Conservation (phyloP, 2,329 filamentous ascomycete genomes). For the Zymoseptoria crescenta region DNA sequence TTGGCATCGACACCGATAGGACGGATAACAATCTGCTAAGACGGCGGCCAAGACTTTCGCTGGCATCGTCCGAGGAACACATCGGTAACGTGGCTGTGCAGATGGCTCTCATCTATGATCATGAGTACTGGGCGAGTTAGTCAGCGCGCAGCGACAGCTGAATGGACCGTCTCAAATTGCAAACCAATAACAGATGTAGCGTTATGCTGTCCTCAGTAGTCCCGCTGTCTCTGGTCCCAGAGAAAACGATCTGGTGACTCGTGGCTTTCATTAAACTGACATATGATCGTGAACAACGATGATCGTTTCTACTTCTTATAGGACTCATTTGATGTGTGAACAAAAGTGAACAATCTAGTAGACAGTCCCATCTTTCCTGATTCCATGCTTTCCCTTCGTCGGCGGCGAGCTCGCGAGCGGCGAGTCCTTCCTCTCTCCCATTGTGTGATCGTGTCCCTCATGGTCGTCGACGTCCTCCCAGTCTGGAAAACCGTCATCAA, state of each 20-base stretch:
- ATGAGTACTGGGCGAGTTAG: too few relatives aligned
- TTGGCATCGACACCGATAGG: background rate
- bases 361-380: slow-evolving; percentile 15
- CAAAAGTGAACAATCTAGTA: slow-evolving; percentile 3
- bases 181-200: too few relatives aligned
- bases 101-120: background rate
- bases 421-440: slow-evolving; percentile 12
- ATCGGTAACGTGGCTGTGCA: background rate
- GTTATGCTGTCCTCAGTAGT: too few relatives aligned
- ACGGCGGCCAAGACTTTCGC: background rate
- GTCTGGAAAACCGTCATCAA: slow-evolving; percentile 27
- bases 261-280: too few relatives aligned
- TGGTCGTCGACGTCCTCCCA: slow-evolving; percentile 17
- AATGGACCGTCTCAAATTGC: too few relatives aligned
- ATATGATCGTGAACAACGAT: too few relatives aligned
- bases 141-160: too few relatives aligned
- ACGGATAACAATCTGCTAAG: background rate
- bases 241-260: too few relatives aligned
- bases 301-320: too few relatives aligned
- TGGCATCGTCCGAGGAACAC: background rate
- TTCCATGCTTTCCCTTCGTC: slow-evolving; percentile 15
- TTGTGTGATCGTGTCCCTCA: slow-evolving; percentile 15
- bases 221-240: background rate
- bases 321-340: too few relatives aligned
- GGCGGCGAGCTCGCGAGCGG: slow-evolving; percentile 6